phyloP scores from a whole-genome alignment of 2,329 filamentous ascomycete genomes.

The Hymenoscyphus fructigenus region DNA sequence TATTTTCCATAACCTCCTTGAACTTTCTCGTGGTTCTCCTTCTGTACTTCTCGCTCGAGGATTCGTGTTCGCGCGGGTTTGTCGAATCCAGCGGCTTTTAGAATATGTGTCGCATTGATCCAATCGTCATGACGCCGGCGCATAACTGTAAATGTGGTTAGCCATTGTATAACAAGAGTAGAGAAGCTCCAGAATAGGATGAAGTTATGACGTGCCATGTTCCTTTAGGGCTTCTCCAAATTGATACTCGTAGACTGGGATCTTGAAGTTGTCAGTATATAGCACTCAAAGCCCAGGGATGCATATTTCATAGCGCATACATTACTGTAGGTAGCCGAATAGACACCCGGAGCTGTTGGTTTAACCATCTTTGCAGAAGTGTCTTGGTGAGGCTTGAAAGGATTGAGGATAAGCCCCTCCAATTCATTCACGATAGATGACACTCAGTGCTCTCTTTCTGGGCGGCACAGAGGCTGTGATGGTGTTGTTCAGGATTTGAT shows the following conservation, averaged over 20 bases:
- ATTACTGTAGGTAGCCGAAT: slow-evolving; percentile 69
- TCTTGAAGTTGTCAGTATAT: slow-evolving; percentile 50
- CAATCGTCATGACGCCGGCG: slow-evolving; percentile 88
- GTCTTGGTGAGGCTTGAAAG: background rate
- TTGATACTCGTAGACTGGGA: slow-evolving; percentile 92
- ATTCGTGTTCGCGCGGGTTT: slow-evolving; percentile 95
- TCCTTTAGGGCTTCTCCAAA: slow-evolving; percentile 74
- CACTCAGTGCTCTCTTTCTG: background rate
- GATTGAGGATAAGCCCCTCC: background rate
- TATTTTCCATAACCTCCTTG: slow-evolving; percentile 99
- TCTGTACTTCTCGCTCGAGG: slow-evolving; percentile 93
- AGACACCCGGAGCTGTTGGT: slow-evolving; percentile 45
- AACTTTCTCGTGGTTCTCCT: slow-evolving; percentile 94
- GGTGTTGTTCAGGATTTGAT: background rate
- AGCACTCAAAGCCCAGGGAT: background rate
- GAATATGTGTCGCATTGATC: slow-evolving; percentile 99
- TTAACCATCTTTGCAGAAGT: slow-evolving; percentile 34
- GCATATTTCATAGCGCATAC: slow-evolving; percentile 43
- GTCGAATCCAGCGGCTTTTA: slow-evolving; percentile 96
- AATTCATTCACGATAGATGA: slow-evolving; percentile 1
- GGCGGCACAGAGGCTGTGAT: background rate
- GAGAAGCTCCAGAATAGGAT: too few species aligned
- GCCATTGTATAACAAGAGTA: slow-evolving; percentile 9
- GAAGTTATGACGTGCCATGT: slow-evolving; percentile 54
- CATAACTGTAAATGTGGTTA: slow-evolving; percentile 60